phyloP scores from a whole-genome alignment of 1,284 basidiomycete genomes.

The Vanrija humicola region DNA sequence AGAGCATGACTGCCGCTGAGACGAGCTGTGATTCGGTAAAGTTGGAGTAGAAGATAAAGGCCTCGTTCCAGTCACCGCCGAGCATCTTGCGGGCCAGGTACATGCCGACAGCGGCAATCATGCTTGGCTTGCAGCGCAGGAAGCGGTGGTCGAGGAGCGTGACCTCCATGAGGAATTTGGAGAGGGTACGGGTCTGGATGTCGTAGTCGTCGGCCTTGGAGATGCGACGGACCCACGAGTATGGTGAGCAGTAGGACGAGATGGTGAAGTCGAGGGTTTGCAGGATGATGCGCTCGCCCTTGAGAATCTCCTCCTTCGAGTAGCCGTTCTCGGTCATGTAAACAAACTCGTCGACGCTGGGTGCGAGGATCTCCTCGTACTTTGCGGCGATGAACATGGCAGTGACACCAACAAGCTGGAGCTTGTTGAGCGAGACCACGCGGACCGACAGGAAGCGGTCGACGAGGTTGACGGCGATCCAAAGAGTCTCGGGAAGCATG shows the following conservation, averaged over 20 bases:
- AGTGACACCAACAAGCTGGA: conserved; percentile 62
- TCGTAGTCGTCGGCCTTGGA: conserved; percentile 99
- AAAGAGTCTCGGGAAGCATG: conserved; percentile 64
- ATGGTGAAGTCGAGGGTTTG: conserved; percentile 88
- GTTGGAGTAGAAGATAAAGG: conserved; percentile 90
- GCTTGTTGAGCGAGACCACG: conserved; percentile 60
- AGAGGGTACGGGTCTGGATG: conserved; percentile 91
- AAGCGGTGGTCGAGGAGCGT: conserved; percentile 91
- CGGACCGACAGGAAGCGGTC: conserved; percentile 62
- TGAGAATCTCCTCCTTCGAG: conserved; percentile 90
- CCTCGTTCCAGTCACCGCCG: conserved; percentile 84
- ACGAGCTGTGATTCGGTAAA: conserved; percentile 86
- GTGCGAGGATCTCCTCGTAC: conserved; percentile 68
- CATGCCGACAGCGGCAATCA: conserved; percentile 98
- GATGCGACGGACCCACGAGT: conserved; percentile 98
- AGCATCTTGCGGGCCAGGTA: conserved; percentile 89
- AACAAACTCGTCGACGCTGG: conserved; percentile 90
- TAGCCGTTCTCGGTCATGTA: conserved; percentile 97
- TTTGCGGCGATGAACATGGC: conserved; percentile 65
- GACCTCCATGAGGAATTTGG: conserved; percentile 97
- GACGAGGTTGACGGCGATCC: conserved; percentile 64
- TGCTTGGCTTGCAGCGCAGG: conserved; percentile 85
- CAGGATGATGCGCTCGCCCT: conserved; percentile 93
- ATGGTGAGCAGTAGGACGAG: conserved; percentile 97
- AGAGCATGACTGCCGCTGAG: conserved; percentile 74